Evolutionary conservation across 1,284 basidiomycete species (phyloP).

Genomic region (Cystobasidiaceae sp.): DNA sequence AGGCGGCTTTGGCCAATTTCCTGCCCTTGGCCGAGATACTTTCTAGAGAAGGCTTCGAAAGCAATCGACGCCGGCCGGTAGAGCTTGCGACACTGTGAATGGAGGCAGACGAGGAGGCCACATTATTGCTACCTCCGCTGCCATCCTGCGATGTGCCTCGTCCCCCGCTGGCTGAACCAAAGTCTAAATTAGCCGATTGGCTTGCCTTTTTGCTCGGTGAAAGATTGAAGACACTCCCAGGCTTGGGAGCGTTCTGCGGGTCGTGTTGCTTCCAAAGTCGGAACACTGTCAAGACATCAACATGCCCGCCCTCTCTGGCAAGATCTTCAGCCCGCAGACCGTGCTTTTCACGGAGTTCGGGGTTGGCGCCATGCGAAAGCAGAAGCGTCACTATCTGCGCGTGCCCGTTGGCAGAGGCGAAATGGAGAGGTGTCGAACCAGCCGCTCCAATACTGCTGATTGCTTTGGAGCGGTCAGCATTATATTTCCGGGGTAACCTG

Average conservation of each 20-base stretch:
- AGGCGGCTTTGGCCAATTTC: slow-evolving; percentile 27
- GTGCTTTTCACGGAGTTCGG: slow-evolving; percentile 75
- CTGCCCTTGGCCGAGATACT: slow-evolving; percentile 20
- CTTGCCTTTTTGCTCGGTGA: too few species aligned
- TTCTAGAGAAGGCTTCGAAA: slow-evolving; percentile 9
- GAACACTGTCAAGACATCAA: slow-evolving; percentile 48
- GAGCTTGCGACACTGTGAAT: slow-evolving; percentile 20
- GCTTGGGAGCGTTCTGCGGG: not conserved
- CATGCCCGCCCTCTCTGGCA: slow-evolving; percentile 50
- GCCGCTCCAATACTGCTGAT: slow-evolving; percentile 53
- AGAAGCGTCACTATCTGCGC: slow-evolving; percentile 65
- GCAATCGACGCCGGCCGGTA: slow-evolving; percentile 5
- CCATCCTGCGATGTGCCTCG: too few species aligned
- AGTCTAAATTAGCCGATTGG: too few species aligned
- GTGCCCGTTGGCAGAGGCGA: slow-evolving; percentile 87
- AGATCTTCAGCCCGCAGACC: slow-evolving; percentile 64
- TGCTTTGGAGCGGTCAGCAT: slow-evolving; percentile 55
- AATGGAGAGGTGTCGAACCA: slow-evolving; percentile 87
- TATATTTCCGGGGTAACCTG: slow-evolving; percentile 71
- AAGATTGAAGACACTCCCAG: not conserved
- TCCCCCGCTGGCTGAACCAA: too few species aligned
- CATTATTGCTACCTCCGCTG: not conserved
- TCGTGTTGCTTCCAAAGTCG: slow-evolving; percentile 42
- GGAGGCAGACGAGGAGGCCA: slow-evolving; percentile 11
- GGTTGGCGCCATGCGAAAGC: slow-evolving; percentile 70